Base-by-base conservation (phyloP, 164 flowering plant genomes). In the Pachysandra terminalis region DNA sequence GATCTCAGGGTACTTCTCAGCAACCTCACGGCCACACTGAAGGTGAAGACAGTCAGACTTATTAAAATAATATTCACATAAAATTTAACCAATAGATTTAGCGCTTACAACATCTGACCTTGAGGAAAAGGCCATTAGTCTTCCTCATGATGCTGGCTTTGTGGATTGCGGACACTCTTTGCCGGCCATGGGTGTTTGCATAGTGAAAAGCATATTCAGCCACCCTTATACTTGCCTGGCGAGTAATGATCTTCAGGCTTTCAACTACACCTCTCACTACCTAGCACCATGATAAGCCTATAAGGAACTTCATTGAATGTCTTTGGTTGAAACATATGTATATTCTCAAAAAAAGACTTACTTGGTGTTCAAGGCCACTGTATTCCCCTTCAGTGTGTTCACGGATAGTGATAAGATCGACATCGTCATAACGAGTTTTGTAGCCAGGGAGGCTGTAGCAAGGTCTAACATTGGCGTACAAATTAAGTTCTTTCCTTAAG, bases 311-410 rank as follows among this genome's bases (percentile, higher is more conserved):
- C 1, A 9, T 62, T n/a, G 66, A 26, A 56, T 57, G 53, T 9
- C 9, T 61, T 35, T 1, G 27, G 23, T 0, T 5, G 52, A 62
- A n/a, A 37, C 23, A 45, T 21, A n/a, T 15, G 24, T 1, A 9
- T 37, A 40, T 14, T n/a, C 9, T 10, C 12, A 37, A 14, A 70
- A 12, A 63, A 0, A 59, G 52, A 78, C 84, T 82, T 75, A 84
- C 94, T 75, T 87, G 90, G 74, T 89, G 94, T 69, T 89, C 94
- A 67, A 89, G 90, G 22, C 94, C 94, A 83, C 90, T 85, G 72
- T 89, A 89, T 65, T 89, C 94, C 48, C 94, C 94, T 82, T 89
- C 94, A 0, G 94, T 89, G 75, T 89, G 87, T 61, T 89, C 94
- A 69, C 94, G 86, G 45, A 89, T 89, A 19, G 90, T 85, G 61